A percentile compares a stretch with the other conserved stretches of the same genome.
Evolutionary conservation across 306 rosid genomes (phyloP).

Genomic region (Abrus pulchellus): DNA sequence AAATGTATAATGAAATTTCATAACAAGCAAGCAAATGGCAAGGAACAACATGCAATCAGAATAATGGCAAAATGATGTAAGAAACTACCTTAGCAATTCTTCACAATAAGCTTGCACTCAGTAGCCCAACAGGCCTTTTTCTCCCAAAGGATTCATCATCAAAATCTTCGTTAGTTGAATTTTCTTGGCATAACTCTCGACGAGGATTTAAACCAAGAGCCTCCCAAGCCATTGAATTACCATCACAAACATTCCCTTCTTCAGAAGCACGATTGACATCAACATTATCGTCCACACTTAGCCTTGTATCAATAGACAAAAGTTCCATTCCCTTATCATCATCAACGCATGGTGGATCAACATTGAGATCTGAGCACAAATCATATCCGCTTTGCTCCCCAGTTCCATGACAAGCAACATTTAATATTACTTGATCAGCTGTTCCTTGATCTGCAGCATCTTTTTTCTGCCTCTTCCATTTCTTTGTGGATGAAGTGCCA

Average conservation of each 20-base stretch:
- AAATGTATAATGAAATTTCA: neutral
- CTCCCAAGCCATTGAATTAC: slow-evolving; percentile 70
- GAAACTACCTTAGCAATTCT: slow-evolving; percentile 72
- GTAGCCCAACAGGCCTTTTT: slow-evolving; percentile 76
- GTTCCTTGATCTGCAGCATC: slow-evolving; percentile 69
- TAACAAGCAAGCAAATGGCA: slow-evolving; percentile 1
- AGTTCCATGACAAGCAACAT: slow-evolving; percentile 73
- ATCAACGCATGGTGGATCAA: slow-evolving; percentile 70
- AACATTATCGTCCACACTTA: slow-evolving; percentile 60
- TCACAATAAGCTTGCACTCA: slow-evolving; percentile 75
- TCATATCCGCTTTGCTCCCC: slow-evolving; percentile 82
- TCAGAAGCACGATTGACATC: slow-evolving; percentile 67
- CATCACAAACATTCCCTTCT: slow-evolving; percentile 63
- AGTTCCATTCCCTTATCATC: slow-evolving; percentile 75
- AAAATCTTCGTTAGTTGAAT: slow-evolving; percentile 89
- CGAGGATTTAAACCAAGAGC: slow-evolving; percentile 66
- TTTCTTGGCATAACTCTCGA: slow-evolving; percentile 86
- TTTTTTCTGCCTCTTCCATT: slow-evolving; percentile 99
- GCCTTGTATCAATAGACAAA: slow-evolving; percentile 59
- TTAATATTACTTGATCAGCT: slow-evolving; percentile 81
- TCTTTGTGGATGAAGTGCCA: slow-evolving; percentile 98
- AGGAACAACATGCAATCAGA: slow-evolving; percentile 26
- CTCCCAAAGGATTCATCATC: slow-evolving; percentile 84
- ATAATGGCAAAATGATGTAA: slow-evolving; percentile 33
- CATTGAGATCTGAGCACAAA: slow-evolving; percentile 88